phyloP scores from a whole-genome alignment of 2,329 filamentous ascomycete genomes.

The Curvularia verruculosa region DNA sequence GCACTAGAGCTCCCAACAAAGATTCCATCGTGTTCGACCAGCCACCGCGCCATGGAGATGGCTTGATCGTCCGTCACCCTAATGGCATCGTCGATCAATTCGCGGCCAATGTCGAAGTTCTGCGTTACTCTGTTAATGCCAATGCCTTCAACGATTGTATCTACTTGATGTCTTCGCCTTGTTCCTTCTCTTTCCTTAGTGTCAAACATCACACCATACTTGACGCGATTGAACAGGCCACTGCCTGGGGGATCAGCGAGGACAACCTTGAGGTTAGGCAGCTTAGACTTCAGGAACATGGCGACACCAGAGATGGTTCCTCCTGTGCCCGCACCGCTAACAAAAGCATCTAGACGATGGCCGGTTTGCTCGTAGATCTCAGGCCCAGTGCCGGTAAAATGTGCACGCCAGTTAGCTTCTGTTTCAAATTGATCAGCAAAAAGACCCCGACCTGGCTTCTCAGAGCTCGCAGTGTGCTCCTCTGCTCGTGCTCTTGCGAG shows the following conservation, averaged over 20 bases:
- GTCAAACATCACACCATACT: conserved; percentile 95
- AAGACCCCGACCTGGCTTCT: conserved; percentile 75
- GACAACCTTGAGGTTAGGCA: conserved; percentile 71
- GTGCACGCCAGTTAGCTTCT: conserved; percentile 83
- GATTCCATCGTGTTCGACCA: conserved; percentile 93
- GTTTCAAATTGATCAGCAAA: conserved; percentile 98
- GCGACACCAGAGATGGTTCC: conserved; percentile 91
- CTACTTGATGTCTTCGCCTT: conserved; percentile 85
- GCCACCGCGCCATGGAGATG: conserved; percentile 90
- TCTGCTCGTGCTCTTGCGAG: conserved; percentile 76
- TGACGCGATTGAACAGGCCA: conserved; percentile 88
- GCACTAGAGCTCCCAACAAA: conserved; percentile 94
- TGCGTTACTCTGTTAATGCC: conserved; percentile 93
- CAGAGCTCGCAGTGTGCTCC: conserved; percentile 68
- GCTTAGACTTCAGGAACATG: conserved; percentile 75
- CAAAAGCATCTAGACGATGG: conserved; percentile 81
- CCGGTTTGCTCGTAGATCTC: conserved; percentile 83
- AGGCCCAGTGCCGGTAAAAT: conserved; percentile 81
- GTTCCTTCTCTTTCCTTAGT: conserved; percentile 89
- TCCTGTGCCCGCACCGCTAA: conserved; percentile 91
- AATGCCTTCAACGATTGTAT: conserved; percentile 94
- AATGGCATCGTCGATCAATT: conserved; percentile 88
- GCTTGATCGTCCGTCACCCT: conserved; percentile 89
- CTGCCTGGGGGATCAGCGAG: conserved; percentile 94
- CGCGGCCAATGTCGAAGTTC: conserved; percentile 87